Conservation (phyloP, 768 basidiomycete species). For the Boletus subcaerulescens region DNA sequence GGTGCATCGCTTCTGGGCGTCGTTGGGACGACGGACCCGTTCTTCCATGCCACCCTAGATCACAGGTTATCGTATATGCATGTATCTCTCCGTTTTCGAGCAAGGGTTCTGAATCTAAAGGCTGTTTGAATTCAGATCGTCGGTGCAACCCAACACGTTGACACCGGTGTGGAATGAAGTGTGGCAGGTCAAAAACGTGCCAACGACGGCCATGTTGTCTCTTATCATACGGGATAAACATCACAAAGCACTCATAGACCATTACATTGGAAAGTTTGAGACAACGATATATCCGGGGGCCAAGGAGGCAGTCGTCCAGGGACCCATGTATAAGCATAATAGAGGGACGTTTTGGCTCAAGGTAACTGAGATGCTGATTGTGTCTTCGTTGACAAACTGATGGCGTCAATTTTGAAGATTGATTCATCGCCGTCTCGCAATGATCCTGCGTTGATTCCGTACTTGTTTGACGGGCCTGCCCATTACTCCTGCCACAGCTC, state of each 20-base stretch:
- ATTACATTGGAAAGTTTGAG: conserved; percentile 62
- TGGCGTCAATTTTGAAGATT: conserved; percentile 40
- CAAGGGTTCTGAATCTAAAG: neutral
- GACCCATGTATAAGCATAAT: conserved; percentile 43
- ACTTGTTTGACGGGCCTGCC: conserved; percentile 71
- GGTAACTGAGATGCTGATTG: conserved; percentile 32
- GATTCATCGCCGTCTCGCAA: conserved; percentile 47
- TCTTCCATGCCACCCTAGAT: conserved; percentile 68
- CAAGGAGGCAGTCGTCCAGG: conserved; percentile 63
- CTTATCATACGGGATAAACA: conserved; percentile 74
- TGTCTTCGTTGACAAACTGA: conserved; percentile 1
- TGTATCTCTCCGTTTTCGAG: conserved; percentile 23
- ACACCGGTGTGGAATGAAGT: conserved; percentile 73
- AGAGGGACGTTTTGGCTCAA: conserved; percentile 70
- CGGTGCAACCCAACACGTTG: conserved; percentile 54
- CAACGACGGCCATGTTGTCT: conserved; percentile 51
- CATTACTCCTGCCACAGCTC: conserved; percentile 71
- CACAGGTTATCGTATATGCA: conserved; percentile 61
- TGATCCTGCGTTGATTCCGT: conserved; percentile 44
- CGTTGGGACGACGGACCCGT: conserved; percentile 62
- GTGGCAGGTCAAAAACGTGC: conserved; percentile 75
- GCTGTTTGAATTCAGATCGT: conserved; percentile 46
- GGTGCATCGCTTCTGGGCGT: conserved; percentile 69
- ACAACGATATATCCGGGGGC: conserved; percentile 52
- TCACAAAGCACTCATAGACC: conserved; percentile 52